Base-by-base conservation (phyloP, 306 rosid genomes). In the Psophocarpus tetragonolobus region DNA sequence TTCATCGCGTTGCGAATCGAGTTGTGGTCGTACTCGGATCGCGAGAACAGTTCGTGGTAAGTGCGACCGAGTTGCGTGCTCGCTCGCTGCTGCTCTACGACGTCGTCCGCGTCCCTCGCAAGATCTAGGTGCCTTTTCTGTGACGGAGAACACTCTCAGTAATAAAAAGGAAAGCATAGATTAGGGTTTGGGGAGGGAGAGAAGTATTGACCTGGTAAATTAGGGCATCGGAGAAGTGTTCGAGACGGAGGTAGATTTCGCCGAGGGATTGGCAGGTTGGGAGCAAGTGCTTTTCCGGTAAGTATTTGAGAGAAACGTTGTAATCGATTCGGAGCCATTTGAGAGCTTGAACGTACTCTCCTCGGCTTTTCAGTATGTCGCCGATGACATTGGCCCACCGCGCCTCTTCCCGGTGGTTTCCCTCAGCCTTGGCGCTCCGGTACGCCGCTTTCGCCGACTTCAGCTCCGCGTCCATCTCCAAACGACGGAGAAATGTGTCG, bases 21-120 rank as follows among this genome's bases (percentile, higher is more conserved):
- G 64, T 57, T 61, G 42, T 92, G 96, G 17, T 95, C 96, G 23
- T 91, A 86, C 0, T 89, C 85, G 0, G 90, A 88, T 75, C 62
- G 85, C 67, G 85, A 41, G 76, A 85, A 87, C 69, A 90, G 44
- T 10, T 91, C 97, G 36, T 85, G 80, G 73, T 92, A 92, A 47
- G 98, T 92, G 70, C 97, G 97, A 56, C 98, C 98, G 8, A 95
- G 90, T 77, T 95, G 98, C 2, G 97, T 95, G 74, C 81, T 88
- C 36, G 97, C 98, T 42, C 96, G 82, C 80, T 92, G 98, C 86
- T 92, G 92, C 86, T 95, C 97, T 45, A 91, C 89, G 14, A 89
- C 78, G 66, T 95, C 91, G 35, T 84, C 7, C 5, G 85, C 86
- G 21, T 95, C 91, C 79, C 83, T 88, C 13, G 97, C 97, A 26